phyloP scores from a whole-genome alignment of 345 rosid genomes.

The Erucastrum elatum region DNA sequence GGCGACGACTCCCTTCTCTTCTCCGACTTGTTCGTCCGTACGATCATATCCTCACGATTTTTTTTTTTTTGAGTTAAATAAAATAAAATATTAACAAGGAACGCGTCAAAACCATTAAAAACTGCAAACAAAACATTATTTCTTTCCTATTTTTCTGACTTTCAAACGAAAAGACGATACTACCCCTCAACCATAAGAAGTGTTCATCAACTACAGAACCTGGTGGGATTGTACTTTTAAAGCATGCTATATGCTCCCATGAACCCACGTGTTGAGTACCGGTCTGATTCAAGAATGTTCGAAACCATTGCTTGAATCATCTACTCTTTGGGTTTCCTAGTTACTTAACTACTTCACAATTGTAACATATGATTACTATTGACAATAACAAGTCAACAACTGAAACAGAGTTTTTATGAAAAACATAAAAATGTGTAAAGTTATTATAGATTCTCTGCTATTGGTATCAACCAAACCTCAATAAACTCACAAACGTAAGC shows the following conservation, averaged over 20 bases:
- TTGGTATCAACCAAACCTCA: neutral
- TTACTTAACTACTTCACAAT: neutral
- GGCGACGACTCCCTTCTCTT: conserved; percentile 25
- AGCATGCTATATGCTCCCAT: neutral
- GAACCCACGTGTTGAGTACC: neutral
- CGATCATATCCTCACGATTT: conserved; percentile 10
- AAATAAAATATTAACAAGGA: neutral
- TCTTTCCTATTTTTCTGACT: neutral
- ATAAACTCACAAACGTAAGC: neutral
- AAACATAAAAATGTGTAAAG: neutral
- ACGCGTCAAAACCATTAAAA: conserved; percentile 4
- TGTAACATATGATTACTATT: neutral
- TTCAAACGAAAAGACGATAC: neutral
- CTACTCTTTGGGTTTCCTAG: neutral
- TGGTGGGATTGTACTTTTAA: neutral
- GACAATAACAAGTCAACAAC: neutral
- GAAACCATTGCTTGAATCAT: neutral
- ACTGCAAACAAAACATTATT: neutral
- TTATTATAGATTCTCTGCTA: neutral
- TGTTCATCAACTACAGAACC: neutral
- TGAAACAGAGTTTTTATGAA: neutral
- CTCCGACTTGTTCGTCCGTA: conserved; percentile 30
- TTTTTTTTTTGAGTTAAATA: neutral
- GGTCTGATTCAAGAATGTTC: neutral
- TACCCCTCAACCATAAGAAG: neutral